Percentiles rank a stretch among this genome's conserved stretches.
These are phyloP conservation scores for Cardamine chenopodiifolia DNA, from an alignment of 345 rosid species.

Conservation along the genomic window DNA sequence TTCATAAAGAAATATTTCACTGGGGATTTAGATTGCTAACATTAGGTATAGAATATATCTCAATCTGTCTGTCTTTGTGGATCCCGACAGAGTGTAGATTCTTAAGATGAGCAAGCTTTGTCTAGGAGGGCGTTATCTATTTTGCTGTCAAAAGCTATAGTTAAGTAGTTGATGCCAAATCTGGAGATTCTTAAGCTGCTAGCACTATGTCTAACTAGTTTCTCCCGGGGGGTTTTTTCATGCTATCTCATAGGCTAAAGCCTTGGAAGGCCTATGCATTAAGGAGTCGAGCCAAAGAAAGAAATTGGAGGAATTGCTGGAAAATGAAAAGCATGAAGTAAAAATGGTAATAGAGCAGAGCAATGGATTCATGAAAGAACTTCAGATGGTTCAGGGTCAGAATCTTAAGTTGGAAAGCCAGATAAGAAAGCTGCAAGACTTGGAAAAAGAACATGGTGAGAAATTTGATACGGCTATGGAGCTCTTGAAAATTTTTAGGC, in stretches of 20 bases:
- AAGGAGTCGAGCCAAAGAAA: constrained; percentile 70
- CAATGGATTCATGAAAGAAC: constrained; percentile 50
- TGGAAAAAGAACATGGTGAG: constrained; percentile 66
- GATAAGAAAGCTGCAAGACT: constrained; percentile 48
- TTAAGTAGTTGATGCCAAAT: constrained; percentile 2
- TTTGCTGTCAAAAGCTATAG: constrained; percentile 5
- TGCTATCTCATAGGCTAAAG: constrained; percentile 57
- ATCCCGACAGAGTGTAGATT: constrained; percentile 4
- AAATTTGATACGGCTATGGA: constrained; percentile 81
- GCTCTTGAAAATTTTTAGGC: constrained; percentile 71
- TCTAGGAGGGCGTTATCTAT: not conserved
- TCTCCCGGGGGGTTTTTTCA: not conserved
- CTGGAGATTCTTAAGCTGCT: constrained; percentile 2
- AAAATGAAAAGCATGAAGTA: constrained; percentile 53
- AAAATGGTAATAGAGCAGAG: constrained; percentile 54
- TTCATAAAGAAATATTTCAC: not conserved
- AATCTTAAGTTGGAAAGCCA: constrained; percentile 55
- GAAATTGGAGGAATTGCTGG: constrained; percentile 59
- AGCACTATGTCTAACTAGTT: constrained; percentile 15
- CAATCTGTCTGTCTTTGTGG: constrained; percentile 11
- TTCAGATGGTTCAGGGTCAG: constrained; percentile 56
- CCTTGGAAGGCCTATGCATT: constrained; percentile 59
- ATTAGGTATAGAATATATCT: constrained; percentile 4
- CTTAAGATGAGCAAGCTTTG: constrained; percentile 10
- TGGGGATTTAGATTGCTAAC: constrained; percentile 8